A percentile compares a stretch with the other conserved stretches of the same genome.
Evolutionary conservation across 495 filamentous ascomycete species (phyloP).

Genomic region (Daldinia caldariorum): DNA sequence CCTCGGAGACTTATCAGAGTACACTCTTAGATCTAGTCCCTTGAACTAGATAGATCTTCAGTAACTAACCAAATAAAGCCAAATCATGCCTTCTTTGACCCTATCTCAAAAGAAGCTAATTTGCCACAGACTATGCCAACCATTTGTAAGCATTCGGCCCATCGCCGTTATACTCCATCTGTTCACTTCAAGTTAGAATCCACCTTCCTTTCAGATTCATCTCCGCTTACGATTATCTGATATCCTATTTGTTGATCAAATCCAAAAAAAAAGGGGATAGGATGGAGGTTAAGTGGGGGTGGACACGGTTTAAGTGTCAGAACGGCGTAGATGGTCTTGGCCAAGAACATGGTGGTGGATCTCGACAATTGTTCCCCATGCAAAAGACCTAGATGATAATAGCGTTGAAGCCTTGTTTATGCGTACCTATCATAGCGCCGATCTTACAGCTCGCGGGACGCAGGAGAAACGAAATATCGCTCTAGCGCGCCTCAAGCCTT

Average conservation of each 20-base stretch:
- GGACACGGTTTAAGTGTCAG: conserved; percentile 7
- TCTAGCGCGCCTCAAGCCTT: conserved; percentile 19
- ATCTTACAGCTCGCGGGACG: conserved; percentile 14
- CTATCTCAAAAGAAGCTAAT: conserved; percentile 22
- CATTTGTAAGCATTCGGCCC: conserved; percentile 25
- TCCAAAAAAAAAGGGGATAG: conserved; percentile 20
- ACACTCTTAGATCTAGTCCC: too few species aligned
- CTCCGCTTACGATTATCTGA: conserved; percentile 31
- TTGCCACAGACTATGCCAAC: background rate
- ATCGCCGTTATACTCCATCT: conserved; percentile 16
- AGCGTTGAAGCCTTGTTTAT: conserved; percentile 15
- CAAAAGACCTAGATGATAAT: conserved; percentile 2
- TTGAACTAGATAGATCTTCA: too few species aligned
- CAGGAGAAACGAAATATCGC: conserved; percentile 16
- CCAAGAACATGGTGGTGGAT: conserved; percentile 23
- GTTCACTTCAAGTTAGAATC: conserved; percentile 1
- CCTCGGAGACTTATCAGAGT: too few species aligned
- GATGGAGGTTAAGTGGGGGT: conserved; percentile 21
- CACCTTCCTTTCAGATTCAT: conserved; percentile 36
- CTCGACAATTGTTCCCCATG: conserved; percentile 32
- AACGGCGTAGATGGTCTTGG: conserved; percentile 29
- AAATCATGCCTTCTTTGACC: background rate
- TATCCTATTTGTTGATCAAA: conserved; percentile 27
- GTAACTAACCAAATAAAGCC: too few species aligned
- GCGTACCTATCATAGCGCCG: conserved; percentile 24